A percentile compares a stretch with the other conserved stretches of the same genome.
Evolutionary conservation across 768 basidiomycete species (phyloP).

Genomic region (Pulveroboletus sp.): DNA sequence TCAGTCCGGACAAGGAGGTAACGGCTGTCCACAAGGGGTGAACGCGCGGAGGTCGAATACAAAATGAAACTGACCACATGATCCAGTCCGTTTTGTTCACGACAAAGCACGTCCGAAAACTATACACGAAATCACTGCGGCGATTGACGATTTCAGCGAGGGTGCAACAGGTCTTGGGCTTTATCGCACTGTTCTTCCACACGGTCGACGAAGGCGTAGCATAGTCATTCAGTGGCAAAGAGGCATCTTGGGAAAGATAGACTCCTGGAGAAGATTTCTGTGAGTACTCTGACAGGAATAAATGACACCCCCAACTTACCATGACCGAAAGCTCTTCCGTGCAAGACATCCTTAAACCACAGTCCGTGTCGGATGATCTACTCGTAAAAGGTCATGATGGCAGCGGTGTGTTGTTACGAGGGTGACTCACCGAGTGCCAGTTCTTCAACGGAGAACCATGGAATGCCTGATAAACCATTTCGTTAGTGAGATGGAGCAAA

Average conservation of each 20-base stretch:
- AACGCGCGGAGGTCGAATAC: background rate
- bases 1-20: slow-evolving; percentile 51
- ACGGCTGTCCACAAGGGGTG: slow-evolving; percentile 38
- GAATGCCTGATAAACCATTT: slow-evolving; percentile 46
- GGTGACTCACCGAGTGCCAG: slow-evolving; percentile 59
- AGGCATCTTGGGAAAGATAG: slow-evolving; percentile 61
- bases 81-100: slow-evolving; percentile 67
- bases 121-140: slow-evolving; percentile 51
- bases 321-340: slow-evolving; percentile 64
- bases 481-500: background rate
- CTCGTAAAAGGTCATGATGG: background rate
- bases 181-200: slow-evolving; percentile 52
- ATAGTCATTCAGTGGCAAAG: slow-evolving; percentile 44
- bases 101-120: slow-evolving; percentile 52
- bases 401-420: background rate
- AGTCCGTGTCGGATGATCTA: slow-evolving; percentile 72
- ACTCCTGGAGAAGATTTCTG: slow-evolving; percentile 45
- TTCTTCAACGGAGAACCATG: slow-evolving; percentile 63
- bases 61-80: slow-evolving; percentile 45
- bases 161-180: slow-evolving; percentile 49
- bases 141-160: slow-evolving; percentile 66
- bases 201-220: background rate
- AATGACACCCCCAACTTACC: slow-evolving; percentile 36
- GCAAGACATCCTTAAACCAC: slow-evolving; percentile 51
- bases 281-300: background rate